phyloP scores from a whole-genome alignment of 2,329 filamentous ascomycete species.

The Xylaria sp. region DNA sequence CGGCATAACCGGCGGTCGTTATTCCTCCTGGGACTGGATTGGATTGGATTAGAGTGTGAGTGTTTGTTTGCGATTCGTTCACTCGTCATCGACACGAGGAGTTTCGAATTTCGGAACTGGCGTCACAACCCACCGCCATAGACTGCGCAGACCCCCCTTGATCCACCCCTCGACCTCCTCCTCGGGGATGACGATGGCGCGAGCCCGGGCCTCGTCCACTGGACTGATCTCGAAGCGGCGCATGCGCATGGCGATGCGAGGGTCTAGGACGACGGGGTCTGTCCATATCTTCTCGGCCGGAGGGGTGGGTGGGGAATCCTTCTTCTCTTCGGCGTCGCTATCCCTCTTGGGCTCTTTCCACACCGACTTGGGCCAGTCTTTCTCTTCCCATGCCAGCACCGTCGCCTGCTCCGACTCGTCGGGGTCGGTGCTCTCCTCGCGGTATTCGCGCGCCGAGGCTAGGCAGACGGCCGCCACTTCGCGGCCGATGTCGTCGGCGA shows the following conservation, averaged over 20 bases:
- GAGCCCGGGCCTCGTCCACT: conserved; percentile 75
- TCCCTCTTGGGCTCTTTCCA: conserved; percentile 62
- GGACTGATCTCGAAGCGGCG: conserved; percentile 75
- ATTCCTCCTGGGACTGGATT: neutral
- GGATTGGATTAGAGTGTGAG: neutral
- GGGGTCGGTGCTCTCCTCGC: conserved; percentile 51
- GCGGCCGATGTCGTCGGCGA: conserved; percentile 89
- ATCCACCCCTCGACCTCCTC: conserved; percentile 77
- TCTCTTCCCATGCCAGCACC: conserved; percentile 76
- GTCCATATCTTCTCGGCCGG: conserved; percentile 76
- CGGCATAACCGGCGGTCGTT: neutral
- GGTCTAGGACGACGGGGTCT: conserved; percentile 78
- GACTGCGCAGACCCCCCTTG: conserved; percentile 65
- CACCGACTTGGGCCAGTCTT: conserved; percentile 84
- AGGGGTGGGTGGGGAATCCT: conserved; percentile 21
- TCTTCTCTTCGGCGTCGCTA: conserved; percentile 48
- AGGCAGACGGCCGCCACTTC: conserved; percentile 89
- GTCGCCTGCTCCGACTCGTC: conserved; percentile 68
- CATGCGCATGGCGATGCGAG: conserved; percentile 82
- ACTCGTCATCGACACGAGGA: conserved; percentile 19
- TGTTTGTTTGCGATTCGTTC: neutral
- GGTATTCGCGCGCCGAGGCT: conserved; percentile 63
- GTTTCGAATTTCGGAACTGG: conserved; percentile 45
- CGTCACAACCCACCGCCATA: conserved; percentile 62
- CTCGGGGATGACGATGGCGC: conserved; percentile 69